Conservation (phyloP, 169 alveolate genomes). For the Cytauxzoon felis region DNA sequence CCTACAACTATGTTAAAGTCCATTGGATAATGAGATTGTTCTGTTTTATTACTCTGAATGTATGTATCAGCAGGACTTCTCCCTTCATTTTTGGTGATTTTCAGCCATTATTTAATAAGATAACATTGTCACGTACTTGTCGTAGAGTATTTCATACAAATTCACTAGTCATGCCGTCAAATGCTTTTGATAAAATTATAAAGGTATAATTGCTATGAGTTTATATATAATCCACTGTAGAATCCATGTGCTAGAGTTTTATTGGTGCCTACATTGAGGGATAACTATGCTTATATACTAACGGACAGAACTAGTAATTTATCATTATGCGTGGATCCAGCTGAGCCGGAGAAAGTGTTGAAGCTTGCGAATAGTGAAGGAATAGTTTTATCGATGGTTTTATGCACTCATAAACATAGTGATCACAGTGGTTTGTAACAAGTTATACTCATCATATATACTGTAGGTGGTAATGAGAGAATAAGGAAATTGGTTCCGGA, state of each 20-base stretch:
- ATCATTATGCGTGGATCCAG: slow-evolving; percentile 60
- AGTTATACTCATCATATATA: neutral
- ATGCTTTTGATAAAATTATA: slow-evolving; percentile 19
- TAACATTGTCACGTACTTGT: too few species aligned
- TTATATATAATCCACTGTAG: neutral
- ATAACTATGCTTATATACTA: slow-evolving; percentile 54
- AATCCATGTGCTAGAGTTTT: slow-evolving; percentile 51
- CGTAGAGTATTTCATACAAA: too few species aligned
- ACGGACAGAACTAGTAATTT: slow-evolving; percentile 22
- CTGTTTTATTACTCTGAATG: too few species aligned
- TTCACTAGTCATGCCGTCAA: too few species aligned
- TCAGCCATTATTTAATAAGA: too few species aligned
- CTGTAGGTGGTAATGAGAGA: slow-evolving; percentile 80
- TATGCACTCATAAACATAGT: slow-evolving; percentile 64
- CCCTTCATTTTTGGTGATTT: too few species aligned
- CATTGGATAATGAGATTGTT: too few species aligned
- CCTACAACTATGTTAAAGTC: too few species aligned
- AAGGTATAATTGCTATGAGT: slow-evolving; percentile 22
- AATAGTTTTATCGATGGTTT: neutral
- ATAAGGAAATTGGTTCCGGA: slow-evolving; percentile 67
- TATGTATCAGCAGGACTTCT: too few species aligned
- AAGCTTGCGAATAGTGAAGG: neutral
- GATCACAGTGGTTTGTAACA: slow-evolving; percentile 54
- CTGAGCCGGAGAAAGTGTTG: slow-evolving; percentile 39
- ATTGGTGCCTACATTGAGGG: slow-evolving; percentile 41